Base-by-base conservation (phyloP, 2,329 filamentous ascomycete species). In the Elsinoe australis region DNA sequence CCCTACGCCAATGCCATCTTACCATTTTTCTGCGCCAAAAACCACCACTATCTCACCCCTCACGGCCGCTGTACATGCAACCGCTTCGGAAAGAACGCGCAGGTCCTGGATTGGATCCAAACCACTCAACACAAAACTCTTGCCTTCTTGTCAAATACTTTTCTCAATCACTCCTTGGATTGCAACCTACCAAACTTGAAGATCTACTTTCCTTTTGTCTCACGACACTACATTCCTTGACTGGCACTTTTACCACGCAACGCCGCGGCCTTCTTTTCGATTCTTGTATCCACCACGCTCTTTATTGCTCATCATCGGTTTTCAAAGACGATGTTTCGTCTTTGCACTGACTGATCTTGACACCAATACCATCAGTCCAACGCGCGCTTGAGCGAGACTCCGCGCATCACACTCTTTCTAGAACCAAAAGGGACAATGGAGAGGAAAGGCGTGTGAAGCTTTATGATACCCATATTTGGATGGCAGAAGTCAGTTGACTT, bases 311-410 rank as follows among this genome's bases (percentile, higher is more conserved):
- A n/a, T n/a, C n/a, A n/a, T n/a, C n/a, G n/a, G n/a, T n/a, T n/a
- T n/a, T n/a, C n/a, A n/a, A n/a, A n/a, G n/a, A n/a, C n/a, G n/a
- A n/a, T n/a, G n/a, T n/a, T n/a, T n/a, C n/a, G n/a, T n/a, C n/a
- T n/a, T n/a, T n/a, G n/a, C n/a, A n/a, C n/a, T n/a, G n/a, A n/a
- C n/a, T n/a, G n/a, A n/a, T n/a, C n/a, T n/a, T n/a, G n/a, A n/a
- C n/a, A n/a, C n/a, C n/a, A n/a, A n/a, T n/a, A 29, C 26, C 26
- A 29, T 29, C 7, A 29, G 6, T n/a, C 36, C 36, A 18, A 44
- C 39, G 39, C 39, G 39, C 39, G 39, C 39, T 18, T 19, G 39
- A n/a, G 39, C 39, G 31, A 44, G 26, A 31, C 39, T 32, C 39
- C 39, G 39, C 39, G 26, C 39, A 10, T n/a, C 26, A 44, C 39